phyloP scores from a whole-genome alignment of 805 yeast genomes.

The Ogataea neopini region DNA sequence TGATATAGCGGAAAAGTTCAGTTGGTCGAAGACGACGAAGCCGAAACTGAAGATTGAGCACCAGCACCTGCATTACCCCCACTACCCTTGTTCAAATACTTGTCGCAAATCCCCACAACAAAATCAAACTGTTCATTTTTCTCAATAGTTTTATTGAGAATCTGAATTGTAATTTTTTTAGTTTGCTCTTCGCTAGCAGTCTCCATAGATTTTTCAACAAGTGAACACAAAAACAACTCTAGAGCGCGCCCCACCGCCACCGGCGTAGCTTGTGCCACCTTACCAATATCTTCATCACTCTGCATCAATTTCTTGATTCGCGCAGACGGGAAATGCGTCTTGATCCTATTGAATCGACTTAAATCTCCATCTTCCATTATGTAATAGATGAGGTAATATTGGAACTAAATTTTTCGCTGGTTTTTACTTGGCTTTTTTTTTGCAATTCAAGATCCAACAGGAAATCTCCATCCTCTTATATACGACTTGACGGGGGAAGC shows the following conservation, averaged over 20 bases:
- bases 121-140: constrained; percentile 92
- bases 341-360: constrained; percentile 49
- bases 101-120: constrained; percentile 62
- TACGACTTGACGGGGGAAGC: neutral
- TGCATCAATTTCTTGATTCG: constrained; percentile 96
- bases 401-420: too few species aligned
- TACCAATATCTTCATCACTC: constrained; percentile 96
- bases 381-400: constrained; percentile 6
- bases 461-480: constrained; percentile 8
- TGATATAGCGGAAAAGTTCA: neutral
- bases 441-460: constrained; percentile 5
- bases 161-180: constrained; percentile 79
- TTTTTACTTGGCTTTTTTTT: neutral
- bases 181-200: constrained; percentile 76
- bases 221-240: constrained; percentile 85
- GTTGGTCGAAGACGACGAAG: constrained; percentile 2
- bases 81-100: constrained; percentile 20
- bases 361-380: constrained; percentile 20
- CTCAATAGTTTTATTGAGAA: constrained; percentile 80
- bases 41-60: constrained; percentile 3
- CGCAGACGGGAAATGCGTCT: constrained; percentile 89
- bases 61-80: neutral
- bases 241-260: constrained; percentile 95
- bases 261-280: constrained; percentile 98
- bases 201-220: constrained; percentile 79